A percentile compares a stretch with the other conserved stretches of the same genome.
Evolutionary conservation across 2,329 filamentous ascomycete species (phyloP).

Genomic region (Harringtonia lauricola): DNA sequence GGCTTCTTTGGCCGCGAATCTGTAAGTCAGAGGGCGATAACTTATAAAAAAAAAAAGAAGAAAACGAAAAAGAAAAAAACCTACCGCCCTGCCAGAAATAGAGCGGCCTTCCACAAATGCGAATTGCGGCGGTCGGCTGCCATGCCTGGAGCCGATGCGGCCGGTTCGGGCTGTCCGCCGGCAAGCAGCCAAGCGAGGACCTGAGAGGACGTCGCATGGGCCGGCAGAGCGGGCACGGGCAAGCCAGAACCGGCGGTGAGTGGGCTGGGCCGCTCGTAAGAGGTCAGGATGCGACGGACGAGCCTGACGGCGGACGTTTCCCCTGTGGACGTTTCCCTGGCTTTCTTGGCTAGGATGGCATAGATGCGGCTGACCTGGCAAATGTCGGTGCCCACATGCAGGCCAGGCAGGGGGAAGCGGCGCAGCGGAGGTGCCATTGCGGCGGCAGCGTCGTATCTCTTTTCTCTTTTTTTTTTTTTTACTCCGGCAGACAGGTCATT

Average conservation of each 20-base stretch:
- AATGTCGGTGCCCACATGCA: conserved; percentile 70
- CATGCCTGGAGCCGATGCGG: not conserved
- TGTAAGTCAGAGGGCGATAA: conserved; percentile 12
- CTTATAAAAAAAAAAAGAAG: not conserved
- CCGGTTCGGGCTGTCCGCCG: not conserved
- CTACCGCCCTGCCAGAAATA: conserved; percentile 34
- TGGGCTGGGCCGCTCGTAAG: conserved; percentile 21
- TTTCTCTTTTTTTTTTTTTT: not conserved
- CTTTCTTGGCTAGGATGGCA: conserved; percentile 36
- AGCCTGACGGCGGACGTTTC: conserved; percentile 31
- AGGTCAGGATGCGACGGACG: conserved; percentile 34
- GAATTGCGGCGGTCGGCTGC: not conserved
- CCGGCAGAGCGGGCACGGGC: not conserved
- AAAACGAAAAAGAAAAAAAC: conserved; percentile 5
- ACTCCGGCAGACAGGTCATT: too few species aligned
- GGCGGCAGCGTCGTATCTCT: not conserved
- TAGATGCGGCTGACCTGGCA: conserved; percentile 58
- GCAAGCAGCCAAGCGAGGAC: conserved; percentile 6
- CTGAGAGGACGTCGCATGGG: not conserved
- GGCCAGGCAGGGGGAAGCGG: conserved; percentile 46
- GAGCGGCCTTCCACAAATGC: conserved; percentile 25
- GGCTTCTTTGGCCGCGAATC: conserved; percentile 67
- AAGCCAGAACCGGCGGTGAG: not conserved
- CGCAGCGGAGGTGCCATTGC: not conserved
- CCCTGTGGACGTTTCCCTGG: too few species aligned